Conservation (phyloP, 768 basidiomycete species). For the Mycena galopus region DNA sequence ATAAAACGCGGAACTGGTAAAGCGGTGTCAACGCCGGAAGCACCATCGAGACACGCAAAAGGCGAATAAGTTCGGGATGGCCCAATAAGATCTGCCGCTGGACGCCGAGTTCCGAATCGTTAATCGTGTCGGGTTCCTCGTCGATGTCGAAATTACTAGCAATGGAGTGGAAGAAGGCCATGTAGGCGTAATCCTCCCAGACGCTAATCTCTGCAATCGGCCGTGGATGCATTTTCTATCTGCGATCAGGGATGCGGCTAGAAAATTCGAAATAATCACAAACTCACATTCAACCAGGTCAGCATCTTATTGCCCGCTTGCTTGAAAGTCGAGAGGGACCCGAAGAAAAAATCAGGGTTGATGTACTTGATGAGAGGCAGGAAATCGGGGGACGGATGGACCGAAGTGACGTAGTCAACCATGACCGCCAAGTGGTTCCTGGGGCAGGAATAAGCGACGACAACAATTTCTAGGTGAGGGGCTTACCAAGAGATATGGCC, state of each 20-base stretch:
- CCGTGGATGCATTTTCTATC: slow-evolving; percentile 21
- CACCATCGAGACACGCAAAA: slow-evolving; percentile 27
- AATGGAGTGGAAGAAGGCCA: slow-evolving; percentile 29
- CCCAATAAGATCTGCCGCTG: slow-evolving; percentile 8
- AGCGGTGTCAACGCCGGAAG: slow-evolving; percentile 30
- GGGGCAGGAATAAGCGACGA: background rate
- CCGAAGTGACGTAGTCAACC: slow-evolving; percentile 34
- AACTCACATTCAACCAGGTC: slow-evolving; percentile 32
- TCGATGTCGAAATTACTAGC: slow-evolving; percentile 35
- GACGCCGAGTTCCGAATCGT: background rate
- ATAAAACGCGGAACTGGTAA: slow-evolving; percentile 28
- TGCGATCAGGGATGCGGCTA: background rate
- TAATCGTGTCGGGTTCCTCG: background rate
- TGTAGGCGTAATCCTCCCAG: slow-evolving; percentile 36
- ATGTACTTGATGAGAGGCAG: slow-evolving; percentile 7
- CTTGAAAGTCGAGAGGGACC: slow-evolving; percentile 22
- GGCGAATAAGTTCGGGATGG: slow-evolving; percentile 23
- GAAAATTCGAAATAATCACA: background rate
- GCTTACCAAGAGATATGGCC: slow-evolving; percentile 33
- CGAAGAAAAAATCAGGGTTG: slow-evolving; percentile 37
- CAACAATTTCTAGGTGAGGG: background rate
- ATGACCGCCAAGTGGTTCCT: slow-evolving; percentile 30
- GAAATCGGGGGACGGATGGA: slow-evolving; percentile 13
- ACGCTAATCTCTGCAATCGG: slow-evolving; percentile 1
- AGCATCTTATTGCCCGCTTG: slow-evolving; percentile 13